phyloP scores from a whole-genome alignment of 1,284 basidiomycete genomes.

The Ceratobasidium sp. region DNA sequence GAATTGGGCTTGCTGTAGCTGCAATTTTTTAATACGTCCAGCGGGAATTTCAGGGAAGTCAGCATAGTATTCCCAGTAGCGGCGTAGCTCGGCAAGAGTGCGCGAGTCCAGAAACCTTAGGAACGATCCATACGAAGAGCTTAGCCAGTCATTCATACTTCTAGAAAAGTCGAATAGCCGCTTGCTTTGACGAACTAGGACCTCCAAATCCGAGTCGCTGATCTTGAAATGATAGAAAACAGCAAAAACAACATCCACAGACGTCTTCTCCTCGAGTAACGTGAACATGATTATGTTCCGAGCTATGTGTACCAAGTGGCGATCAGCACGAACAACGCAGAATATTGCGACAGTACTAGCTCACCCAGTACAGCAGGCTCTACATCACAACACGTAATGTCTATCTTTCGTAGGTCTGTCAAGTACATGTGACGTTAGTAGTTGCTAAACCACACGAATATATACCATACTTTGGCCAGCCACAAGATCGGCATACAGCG shows the following conservation, averaged over 20 bases:
- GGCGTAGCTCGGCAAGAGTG: slow-evolving; percentile 1
- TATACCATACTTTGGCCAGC: slow-evolving; percentile 51
- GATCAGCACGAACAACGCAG: not conserved
- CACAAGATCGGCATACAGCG: slow-evolving; percentile 63
- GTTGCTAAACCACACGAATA: not conserved
- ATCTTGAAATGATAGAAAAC: slow-evolving; percentile 41
- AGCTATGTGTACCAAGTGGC: not conserved
- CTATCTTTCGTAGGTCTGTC: slow-evolving; percentile 62
- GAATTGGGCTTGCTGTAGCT: not conserved
- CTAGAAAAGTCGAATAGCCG: not conserved
- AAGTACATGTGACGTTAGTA: slow-evolving; percentile 48
- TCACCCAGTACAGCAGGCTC: slow-evolving; percentile 4
- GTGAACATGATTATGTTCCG: slow-evolving; percentile 22
- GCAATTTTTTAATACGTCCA: not conserved
- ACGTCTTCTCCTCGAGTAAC: not conserved
- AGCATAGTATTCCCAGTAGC: slow-evolving; percentile 1
- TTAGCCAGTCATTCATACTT: not conserved
- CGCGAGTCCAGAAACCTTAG: not conserved
- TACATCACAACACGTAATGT: slow-evolving; percentile 72
- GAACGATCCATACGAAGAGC: not conserved
- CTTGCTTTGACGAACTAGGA: slow-evolving; percentile 16
- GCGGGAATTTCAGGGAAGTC: not conserved
- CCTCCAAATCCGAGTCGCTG: not conserved
- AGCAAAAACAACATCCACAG: not conserved
- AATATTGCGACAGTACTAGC: not conserved